Evolutionary conservation across 164 flowering plant species (phyloP), one percentile per base, ranked within the genome.

Genomic region (Nelumbo lutea): DNA sequence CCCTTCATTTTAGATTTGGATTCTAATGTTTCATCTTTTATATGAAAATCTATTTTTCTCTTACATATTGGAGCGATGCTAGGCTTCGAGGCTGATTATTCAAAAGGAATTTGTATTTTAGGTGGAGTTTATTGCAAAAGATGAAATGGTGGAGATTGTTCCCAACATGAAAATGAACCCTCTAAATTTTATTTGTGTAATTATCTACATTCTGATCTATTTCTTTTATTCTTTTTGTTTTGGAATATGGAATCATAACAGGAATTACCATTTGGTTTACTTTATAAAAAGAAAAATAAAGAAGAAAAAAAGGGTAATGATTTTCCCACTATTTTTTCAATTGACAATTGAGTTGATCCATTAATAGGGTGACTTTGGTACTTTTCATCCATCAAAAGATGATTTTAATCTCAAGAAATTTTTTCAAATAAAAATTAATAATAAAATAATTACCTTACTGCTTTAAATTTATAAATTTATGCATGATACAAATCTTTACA

Each of bases 71-170:
- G n/a, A n/a, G n/a, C n/a, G 6, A 41, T 61, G 70, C 39, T 59
- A 8, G 13, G 52, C 6, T 15, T 5, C 15, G 42, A 58, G 40
- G 44, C 2, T 56, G 45, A 39, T 14, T 59, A 39, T 58, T 63
- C 64, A 13, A 39, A 68, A 61, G 27, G 40, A 47, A 13, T 64
- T 53, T 11, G 11, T 51, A 53, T 63, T 14, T 57, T 76, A 93
- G 98, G 70, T 90, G 56, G 96, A 90, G 77, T 90, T 87, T 72
- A 77, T 90, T 45, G 96, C 90, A 0, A 96, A 93, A 76, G 98
- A 93, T 66, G 95, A 93, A 77, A 50, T 76, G 79, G 69, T 88
- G 48, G 94, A 90, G 70, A 86, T 92, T 46, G 89, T 88, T n/a
- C 96, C 95, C 7, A 87, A 88, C 59, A 78, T 88, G 78, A 81